These are phyloP conservation scores for Penicillium sp. DNA, from an alignment of 2,329 filamentous ascomycete species.

Conservation along the genomic window DNA sequence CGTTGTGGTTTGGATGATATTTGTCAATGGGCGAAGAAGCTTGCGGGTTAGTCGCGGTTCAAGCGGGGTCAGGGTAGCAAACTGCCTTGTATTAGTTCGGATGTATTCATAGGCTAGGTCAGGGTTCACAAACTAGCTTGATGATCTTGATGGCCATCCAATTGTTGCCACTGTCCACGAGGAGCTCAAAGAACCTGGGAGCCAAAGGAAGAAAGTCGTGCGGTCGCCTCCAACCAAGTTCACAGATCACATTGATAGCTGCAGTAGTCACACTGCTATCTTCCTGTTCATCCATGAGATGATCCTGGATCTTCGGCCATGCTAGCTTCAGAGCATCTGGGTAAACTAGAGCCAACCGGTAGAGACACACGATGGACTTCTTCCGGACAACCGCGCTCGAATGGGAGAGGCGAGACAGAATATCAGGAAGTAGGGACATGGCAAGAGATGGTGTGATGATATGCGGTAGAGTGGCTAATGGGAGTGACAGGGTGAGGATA, in stretches of 20 bases:
- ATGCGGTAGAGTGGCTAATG: conserved; percentile 87
- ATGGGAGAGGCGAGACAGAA: conserved; percentile 83
- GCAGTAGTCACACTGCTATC: conserved; percentile 92
- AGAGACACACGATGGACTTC: conserved; percentile 93
- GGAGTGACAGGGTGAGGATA: conserved; percentile 77
- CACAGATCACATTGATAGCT: conserved; percentile 95
- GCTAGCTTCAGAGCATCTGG: conserved; percentile 88
- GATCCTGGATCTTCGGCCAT: conserved; percentile 97
- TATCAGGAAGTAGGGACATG: conserved; percentile 81
- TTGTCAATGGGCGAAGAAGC: conserved; percentile 83
- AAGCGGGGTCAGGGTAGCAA: conserved; percentile 88
- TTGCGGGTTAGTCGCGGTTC: conserved; percentile 92
- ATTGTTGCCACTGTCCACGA: conserved; percentile 92
- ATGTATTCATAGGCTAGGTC: neutral
- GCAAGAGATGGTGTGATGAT: conserved; percentile 91
- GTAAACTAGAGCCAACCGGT: conserved; percentile 91
- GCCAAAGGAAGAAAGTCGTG: conserved; percentile 92
- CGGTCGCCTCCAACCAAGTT: conserved; percentile 89
- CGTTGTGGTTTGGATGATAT: conserved; percentile 88
- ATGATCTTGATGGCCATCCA: conserved; percentile 99
- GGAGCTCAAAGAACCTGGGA: conserved; percentile 84
- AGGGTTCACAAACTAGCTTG: conserved; percentile 68
- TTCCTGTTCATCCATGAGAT: conserved; percentile 84
- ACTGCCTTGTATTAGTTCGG: conserved; percentile 55
- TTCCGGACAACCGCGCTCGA: conserved; percentile 84